phyloP scores from a whole-genome alignment of 768 basidiomycete genomes.

The Suillus occidentalis region DNA sequence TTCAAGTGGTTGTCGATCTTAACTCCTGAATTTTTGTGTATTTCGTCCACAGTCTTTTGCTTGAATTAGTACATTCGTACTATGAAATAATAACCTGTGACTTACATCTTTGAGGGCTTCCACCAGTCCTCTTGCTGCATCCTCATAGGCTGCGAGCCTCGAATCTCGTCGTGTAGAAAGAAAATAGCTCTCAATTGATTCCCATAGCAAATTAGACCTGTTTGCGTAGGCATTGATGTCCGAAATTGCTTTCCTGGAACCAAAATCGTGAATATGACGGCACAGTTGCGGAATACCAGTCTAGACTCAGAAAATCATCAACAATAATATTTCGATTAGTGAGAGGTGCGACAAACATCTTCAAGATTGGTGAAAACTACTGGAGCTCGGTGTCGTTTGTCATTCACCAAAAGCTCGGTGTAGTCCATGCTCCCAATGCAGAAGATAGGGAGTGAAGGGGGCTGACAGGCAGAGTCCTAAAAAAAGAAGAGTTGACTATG shows the following conservation, averaged over 20 bases:
- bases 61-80: not conserved
- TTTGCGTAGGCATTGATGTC: not conserved
- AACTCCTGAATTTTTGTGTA: not conserved
- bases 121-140: not conserved
- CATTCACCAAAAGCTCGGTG: not conserved
- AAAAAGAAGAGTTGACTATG: not conserved
- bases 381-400: not conserved
- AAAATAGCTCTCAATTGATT: not conserved
- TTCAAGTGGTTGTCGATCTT: not conserved
- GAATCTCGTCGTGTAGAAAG: constrained; percentile 1
- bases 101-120: not conserved
- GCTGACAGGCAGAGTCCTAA: not conserved
- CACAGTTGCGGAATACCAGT: not conserved
- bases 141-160: not conserved
- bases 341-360: not conserved
- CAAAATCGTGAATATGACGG: not conserved
- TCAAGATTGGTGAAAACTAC: not conserved
- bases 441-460: not conserved
- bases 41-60: not conserved
- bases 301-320: not conserved
- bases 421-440: not conserved
- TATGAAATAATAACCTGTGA: not conserved
- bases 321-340: not conserved
- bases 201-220: not conserved
- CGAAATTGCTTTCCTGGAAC: not conserved